Evolutionary conservation across 495 filamentous ascomycete genomes (phyloP), one percentile per base, ranked within the genome.

Genomic region (Geopyxis carbonaria): DNA sequence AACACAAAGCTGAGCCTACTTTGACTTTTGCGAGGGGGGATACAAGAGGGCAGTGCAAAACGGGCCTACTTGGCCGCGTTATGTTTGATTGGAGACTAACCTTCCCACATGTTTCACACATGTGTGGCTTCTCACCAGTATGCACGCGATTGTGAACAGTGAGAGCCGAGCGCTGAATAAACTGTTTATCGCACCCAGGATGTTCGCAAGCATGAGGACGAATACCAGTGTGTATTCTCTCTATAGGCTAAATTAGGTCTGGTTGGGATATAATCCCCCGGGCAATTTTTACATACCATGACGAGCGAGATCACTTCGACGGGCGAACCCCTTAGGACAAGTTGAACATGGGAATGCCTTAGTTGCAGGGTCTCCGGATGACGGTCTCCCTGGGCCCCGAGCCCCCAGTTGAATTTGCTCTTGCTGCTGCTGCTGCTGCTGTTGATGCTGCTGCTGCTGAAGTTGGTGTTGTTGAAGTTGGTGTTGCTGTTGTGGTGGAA

Each of bases 81-180:
- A 18, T 22, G 3, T 38, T 5, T 33, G n/a, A n/a, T n/a, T n/a
- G n/a, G n/a, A n/a, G n/a, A 38, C 59, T 42, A 69, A 93, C 87
- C 76, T 97, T 95, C 55, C 84, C 80, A 59, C 89, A 97, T 45
- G 80, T 69, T 61, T 95, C 91, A 57, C 89, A 97, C 78, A 86
- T 84, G 53, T 97, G 89, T 5, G 89, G 89, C 58, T 97, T 97
- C 59, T 97, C 89, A 31, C 89, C 89, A 1, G 89, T 95, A 51
- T 97, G 89, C 22, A 95, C 89, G 35, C 89, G 77, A 45, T 77
- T 73, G 59, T 97, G 89, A 3, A 97, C 89, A 1, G 89, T 97
- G 57, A 97, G 65, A 6, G 89, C 89, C n/a, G 89, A 94, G 23
- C 89, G 74, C 53, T 97, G 89, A 46, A 97, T 97, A 57, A 97